Base-by-base conservation (phyloP, 805 yeast species). In the Helenozyma rhizophorensis region DNA sequence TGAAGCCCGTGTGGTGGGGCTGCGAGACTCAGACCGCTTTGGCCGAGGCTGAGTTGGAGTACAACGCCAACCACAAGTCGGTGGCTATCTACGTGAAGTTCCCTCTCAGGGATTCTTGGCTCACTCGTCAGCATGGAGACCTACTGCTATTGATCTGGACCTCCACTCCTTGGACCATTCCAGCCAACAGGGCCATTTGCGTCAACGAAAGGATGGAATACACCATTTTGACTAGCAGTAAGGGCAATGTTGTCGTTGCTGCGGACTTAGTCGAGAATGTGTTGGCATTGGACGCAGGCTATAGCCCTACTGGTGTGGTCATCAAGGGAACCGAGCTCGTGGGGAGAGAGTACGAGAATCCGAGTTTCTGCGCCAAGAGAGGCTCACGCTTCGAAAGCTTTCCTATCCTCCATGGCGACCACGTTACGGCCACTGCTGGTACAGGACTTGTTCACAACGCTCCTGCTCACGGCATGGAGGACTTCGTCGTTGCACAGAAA, bases 1-100 rank as follows among this genome's bases (percentile, higher is more conserved):
- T 82, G 48, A 88, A 88, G 53, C 99, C 99, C 0, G 97, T 94
- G 1, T 93, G 82, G 70, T 93, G 97, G 97, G 95, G 97, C 1
- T 81, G 90, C 42, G 96, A 89, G 51, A 85, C 95, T 2, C 74
- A 77, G 36, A 89, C 98, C 0, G 97, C 97, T 0, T 64, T 93
- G 41, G 98, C 98, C 0, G 99, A 93, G 58, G 90, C 96, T 14
- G 99, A 93, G 55, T 68, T 93, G 36, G 96, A 90, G 51, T 93
- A 93, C 56, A 83, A 83, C 31, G 76, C 75, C 14, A 51, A 68
- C 11, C 95, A 87, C 55, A 65, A 51, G 26, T 83, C 95, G 0
- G 73, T 65, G 4, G 81, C 96, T 2, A 78, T 76, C 0, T 79
- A 71, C 51, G 76, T 83, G 6, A 78, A 74, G 45, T 88, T 83